These are phyloP conservation scores for Hyaloperonospora brassicae DNA, from an alignment of 352 stramenopile species.

Conservation along the genomic window DNA sequence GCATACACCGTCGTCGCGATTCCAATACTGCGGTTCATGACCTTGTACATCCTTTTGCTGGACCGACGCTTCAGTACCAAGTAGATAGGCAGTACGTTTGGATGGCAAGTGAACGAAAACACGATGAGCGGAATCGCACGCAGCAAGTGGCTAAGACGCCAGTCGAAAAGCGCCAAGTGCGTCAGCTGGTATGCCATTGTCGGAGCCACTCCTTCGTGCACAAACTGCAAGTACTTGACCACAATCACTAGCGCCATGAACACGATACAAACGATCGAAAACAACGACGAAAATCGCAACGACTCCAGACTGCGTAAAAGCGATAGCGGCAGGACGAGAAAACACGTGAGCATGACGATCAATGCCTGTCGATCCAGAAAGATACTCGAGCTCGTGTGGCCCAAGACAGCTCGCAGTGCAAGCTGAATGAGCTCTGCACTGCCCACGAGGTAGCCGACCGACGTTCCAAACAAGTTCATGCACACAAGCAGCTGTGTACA, in stretches of 20 bases:
- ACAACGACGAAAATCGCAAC: conserved; percentile 80
- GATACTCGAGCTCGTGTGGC: conserved; percentile 35
- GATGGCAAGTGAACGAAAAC: conserved; percentile 85
- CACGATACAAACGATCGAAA: conserved; percentile 82
- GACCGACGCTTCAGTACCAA: conserved; percentile 81
- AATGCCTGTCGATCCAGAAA: conserved; percentile 59
- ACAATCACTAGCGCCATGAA: conserved; percentile 86
- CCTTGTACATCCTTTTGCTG: conserved; percentile 81
- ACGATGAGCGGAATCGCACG: conserved; percentile 76
- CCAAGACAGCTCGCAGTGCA: conserved; percentile 45
- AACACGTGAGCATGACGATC: conserved; percentile 46
- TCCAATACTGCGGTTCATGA: conserved; percentile 80
- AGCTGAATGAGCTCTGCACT: conserved; percentile 72
- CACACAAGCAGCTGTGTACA: conserved; percentile 79
- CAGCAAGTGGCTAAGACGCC: conserved; percentile 49
- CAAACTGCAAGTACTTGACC: conserved; percentile 87
- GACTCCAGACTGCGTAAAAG: conserved; percentile 77
- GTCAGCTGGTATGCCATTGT: conserved; percentile 66
- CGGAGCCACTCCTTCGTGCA: conserved; percentile 51
- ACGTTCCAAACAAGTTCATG: conserved; percentile 85
- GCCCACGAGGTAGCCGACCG: conserved; percentile 74
- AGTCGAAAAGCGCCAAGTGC: conserved; percentile 72
- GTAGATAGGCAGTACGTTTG: conserved; percentile 86
- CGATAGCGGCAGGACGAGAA: conserved; percentile 75
- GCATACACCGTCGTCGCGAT: conserved; percentile 68